Evolutionary conservation across 2,329 filamentous ascomycete genomes (phyloP).

Genomic region (Laburnicola sp.): DNA sequence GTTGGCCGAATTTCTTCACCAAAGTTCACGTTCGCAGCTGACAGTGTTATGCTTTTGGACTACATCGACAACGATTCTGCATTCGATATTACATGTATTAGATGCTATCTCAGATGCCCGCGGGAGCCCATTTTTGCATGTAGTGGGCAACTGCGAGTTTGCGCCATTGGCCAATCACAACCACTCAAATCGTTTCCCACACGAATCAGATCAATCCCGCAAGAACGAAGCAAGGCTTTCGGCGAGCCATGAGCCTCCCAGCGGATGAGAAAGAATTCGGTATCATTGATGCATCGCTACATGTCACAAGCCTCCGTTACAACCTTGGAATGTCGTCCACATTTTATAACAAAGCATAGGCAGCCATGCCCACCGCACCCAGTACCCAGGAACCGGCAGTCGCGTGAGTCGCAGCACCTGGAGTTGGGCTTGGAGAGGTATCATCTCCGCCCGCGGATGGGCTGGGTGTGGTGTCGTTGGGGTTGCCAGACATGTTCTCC

Average conservation of each 20-base stretch:
- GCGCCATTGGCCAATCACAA: conserved; percentile 12
- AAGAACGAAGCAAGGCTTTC: too few species aligned
- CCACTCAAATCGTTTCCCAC: neutral
- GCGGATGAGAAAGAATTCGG: neutral
- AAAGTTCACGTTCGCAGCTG: neutral
- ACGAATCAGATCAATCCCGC: neutral
- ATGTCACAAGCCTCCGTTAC: neutral
- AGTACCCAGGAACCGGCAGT: conserved; percentile 40
- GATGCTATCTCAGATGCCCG: too few species aligned
- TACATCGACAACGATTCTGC: too few species aligned
- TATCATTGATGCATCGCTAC: conserved; percentile 1
- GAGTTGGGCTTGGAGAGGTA: conserved; percentile 18
- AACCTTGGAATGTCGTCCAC: neutral
- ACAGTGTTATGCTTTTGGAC: too few species aligned
- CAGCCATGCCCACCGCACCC: conserved; percentile 41
- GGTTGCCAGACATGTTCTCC: conserved; percentile 49
- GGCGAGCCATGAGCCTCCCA: neutral
- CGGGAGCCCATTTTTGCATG: too few species aligned
- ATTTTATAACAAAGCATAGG: conserved; percentile 32
- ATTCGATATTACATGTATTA: too few species aligned
- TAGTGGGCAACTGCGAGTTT: neutral
- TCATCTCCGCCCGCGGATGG: conserved; percentile 1
- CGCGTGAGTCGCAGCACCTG: conserved; percentile 33
- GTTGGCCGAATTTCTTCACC: conserved; percentile 11
- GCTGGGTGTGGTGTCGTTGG: conserved; percentile 50